Percentiles rank a stretch among this genome's conserved stretches.
Conservation (phyloP, 2,329 filamentous ascomycete species). For the Paramyrothecium sp. region DNA sequence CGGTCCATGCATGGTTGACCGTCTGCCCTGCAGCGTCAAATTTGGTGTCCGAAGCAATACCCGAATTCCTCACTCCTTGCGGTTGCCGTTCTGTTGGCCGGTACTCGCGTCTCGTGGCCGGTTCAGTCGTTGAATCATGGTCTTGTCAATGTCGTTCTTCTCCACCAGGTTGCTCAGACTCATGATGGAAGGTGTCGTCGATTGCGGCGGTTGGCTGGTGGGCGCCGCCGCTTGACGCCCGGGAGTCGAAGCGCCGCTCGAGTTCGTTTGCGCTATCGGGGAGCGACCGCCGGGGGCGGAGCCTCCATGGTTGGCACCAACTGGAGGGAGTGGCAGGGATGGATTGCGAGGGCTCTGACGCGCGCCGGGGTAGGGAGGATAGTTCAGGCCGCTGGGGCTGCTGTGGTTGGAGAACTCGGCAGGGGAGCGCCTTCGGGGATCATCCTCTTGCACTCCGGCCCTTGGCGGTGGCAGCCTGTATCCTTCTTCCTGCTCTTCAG, state of each 20-base stretch:
- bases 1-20: neutral
- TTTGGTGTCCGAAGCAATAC: neutral
- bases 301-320: constrained; percentile 19
- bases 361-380: constrained; percentile 34
- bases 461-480: constrained; percentile 45
- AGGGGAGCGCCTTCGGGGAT: constrained; percentile 49
- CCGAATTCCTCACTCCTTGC: neutral
- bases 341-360: constrained; percentile 38
- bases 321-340: constrained; percentile 29
- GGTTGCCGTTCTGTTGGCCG: neutral
- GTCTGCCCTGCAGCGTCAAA: neutral
- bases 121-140: constrained; percentile 53
- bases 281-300: constrained; percentile 31
- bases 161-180: constrained; percentile 52
- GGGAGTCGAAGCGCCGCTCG: constrained; percentile 33
- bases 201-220: constrained; percentile 17
- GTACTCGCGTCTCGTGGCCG: constrained; percentile 20
- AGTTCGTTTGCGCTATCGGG: constrained; percentile 32
- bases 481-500: constrained; percentile 37
- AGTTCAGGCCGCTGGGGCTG: constrained; percentile 42
- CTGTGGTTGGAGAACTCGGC: constrained; percentile 46
- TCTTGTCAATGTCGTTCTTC: constrained; percentile 52
- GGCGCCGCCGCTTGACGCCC: constrained; percentile 22
- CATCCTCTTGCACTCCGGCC: constrained; percentile 41
- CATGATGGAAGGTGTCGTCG: constrained; percentile 46